Base-by-base conservation (phyloP, 495 filamentous ascomycete genomes). In the Aspergillus saccharolyticus region DNA sequence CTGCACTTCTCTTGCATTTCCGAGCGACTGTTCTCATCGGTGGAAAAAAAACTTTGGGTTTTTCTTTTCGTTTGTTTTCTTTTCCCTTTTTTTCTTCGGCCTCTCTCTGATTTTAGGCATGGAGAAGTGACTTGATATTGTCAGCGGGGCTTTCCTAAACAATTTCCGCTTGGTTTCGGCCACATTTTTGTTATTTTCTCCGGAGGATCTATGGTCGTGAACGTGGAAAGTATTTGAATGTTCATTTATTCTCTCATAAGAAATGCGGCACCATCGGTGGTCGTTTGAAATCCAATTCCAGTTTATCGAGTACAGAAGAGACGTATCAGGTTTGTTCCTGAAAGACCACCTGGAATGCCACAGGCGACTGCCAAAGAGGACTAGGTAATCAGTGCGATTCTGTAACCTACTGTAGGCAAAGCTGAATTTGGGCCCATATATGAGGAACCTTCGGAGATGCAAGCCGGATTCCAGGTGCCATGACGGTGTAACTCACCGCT, bases 1-100 rank as follows among this genome's bases (percentile, higher is more conserved):
- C 44, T 54, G 18, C 25, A 16, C 21, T 28, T 55, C 48, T 44
- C 42, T 60, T 70, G 73, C 74, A 76, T 76, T 74, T 74, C 66
- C 74, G 68, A 72, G 74, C 72, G 72, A 64, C 59, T 58, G 58
- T 58, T 66, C 55, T 44, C 42, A 59, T 57, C 45, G 56, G 60
- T 47, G 45, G 48, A 42, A 62, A 68, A 68, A 59, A 50, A 12
- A 53, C 45, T n/a, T 56, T 56, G 46, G 61, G 58, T 61, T 60
- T 63, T 64, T 57, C 3, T 50, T 62, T 55, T 59, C 43, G n/a
- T n/a, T n/a, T n/a, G n/a, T n/a, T n/a, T n/a, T n/a, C n/a, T n/a
- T n/a, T n/a, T n/a, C n/a, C n/a, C n/a, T n/a, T n/a, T n/a, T n/a
- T n/a, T n/a, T n/a, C n/a, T n/a, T n/a, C n/a, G n/a, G n/a, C n/a